Base-by-base conservation (phyloP, 306 rosid species). In the Glycine soja region DNA sequence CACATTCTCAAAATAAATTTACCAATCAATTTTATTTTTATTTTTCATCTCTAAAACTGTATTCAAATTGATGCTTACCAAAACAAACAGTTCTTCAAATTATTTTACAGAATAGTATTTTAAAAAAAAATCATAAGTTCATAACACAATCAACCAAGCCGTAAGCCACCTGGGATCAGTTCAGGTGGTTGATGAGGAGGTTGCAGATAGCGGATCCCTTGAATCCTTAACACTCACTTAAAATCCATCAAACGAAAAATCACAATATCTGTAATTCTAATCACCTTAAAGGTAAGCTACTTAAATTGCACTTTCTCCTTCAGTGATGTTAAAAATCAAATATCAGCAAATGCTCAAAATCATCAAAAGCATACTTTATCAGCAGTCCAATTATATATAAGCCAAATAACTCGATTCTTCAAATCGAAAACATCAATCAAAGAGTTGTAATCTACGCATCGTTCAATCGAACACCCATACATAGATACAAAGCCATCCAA, bases 131-230 rank as follows among this genome's bases (percentile, higher is more conserved):
- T 0, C 12, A 13, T 34, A 64, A 64, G n/a, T 2, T 6, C 24
- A 36, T 36, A 64, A 38, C 48, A 36, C 24, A 64, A 36, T 36
- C 69, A 63, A 34, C 46, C 18, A 63, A n/a, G 19, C 45, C 34
- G 30, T 63, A 32, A 32, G 69, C 46, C 43, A 36, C 34, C 30
- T 24, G 52, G 38, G 19, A 47, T 73, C 30, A 73, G 56, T 78
- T 53, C 65, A 70, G 77, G 15, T 63, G 72, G 47, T 53, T 53
- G 65, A 58, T 77, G n/a, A 78, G 46, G 59, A 59, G 45, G 14
- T 64, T 30, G 45, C 77, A 53, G 62, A 70, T 71, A 65, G 47
- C 13, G 19, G 57, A 74, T 74, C 47, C 81, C 51, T 52, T 59
- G 46, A 74, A 52, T 38, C 6, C n/a, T 14, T 2, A 66, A 81